These are phyloP conservation scores for Graphium sp. DNA, from an alignment of 2,329 filamentous ascomycete genomes.

Conservation along the genomic window DNA sequence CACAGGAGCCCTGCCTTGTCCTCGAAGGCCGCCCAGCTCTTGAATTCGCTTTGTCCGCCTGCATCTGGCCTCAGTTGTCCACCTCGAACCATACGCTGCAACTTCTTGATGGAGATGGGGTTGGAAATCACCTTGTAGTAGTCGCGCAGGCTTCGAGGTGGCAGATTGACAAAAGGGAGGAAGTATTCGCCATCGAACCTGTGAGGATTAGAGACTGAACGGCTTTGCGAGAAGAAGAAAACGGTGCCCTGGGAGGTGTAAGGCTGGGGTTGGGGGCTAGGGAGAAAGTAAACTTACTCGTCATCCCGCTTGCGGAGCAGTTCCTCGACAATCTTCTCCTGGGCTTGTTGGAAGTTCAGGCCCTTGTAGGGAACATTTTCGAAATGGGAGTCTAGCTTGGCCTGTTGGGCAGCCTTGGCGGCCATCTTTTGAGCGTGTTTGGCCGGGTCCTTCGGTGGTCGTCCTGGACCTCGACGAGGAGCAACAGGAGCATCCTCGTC, in stretches of 20 bases:
- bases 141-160: slow-evolving; percentile 58
- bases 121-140: slow-evolving; percentile 76
- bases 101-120: slow-evolving; percentile 59
- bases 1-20: slow-evolving; percentile 68
- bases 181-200: slow-evolving; percentile 55
- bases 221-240: background rate
- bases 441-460: slow-evolving; percentile 8
- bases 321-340: slow-evolving; percentile 70
- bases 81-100: slow-evolving; percentile 64
- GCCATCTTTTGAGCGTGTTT: slow-evolving; percentile 9
- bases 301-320: slow-evolving; percentile 52
- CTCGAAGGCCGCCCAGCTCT: slow-evolving; percentile 68
- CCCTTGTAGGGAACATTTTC: slow-evolving; percentile 47
- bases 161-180: slow-evolving; percentile 62
- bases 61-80: slow-evolving; percentile 50
- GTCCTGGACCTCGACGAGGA: slow-evolving; percentile 6
- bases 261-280: no score
- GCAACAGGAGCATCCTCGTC: slow-evolving; percentile 7
- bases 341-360: slow-evolving; percentile 66
- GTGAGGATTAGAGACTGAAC: no score
- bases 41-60: slow-evolving; percentile 52
- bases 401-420: slow-evolving; percentile 6
- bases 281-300: slow-evolving; percentile 25
- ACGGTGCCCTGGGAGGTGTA: background rate
- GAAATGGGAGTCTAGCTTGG: slow-evolving; percentile 33